These are phyloP conservation scores for Penicillium sp. DNA, from an alignment of 2,329 filamentous ascomycete genomes.

Conservation along the genomic window DNA sequence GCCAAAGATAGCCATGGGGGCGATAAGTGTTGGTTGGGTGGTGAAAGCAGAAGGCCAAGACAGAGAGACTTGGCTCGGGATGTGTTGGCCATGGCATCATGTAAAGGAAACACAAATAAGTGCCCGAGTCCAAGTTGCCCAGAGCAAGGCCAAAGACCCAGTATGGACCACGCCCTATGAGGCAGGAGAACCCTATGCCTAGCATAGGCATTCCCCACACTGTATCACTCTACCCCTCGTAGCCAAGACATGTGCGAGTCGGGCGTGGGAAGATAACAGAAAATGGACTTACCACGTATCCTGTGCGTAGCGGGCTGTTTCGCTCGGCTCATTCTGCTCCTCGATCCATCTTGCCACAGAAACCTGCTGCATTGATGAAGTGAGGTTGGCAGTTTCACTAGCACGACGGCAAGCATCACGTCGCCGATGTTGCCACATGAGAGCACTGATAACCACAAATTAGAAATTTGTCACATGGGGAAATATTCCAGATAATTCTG, in stretches of 20 bases:
- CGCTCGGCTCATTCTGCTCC: constrained; percentile 19
- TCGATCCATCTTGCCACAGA: constrained; percentile 31
- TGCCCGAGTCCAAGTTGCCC: background rate
- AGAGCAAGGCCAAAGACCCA: background rate
- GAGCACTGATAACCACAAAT: constrained; percentile 13
- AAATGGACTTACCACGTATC: constrained; percentile 28
- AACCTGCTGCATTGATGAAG: constrained; percentile 12
- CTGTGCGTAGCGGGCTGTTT: constrained; percentile 22
- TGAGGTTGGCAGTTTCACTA: background rate
- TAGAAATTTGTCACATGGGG: background rate
- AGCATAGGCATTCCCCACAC: constrained; percentile 19
- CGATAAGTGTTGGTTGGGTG: background rate
- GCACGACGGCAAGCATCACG: background rate
- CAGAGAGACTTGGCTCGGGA: background rate
- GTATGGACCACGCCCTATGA: background rate
- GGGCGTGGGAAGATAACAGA: constrained; percentile 2
- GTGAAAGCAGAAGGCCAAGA: background rate
- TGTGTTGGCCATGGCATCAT: background rate
- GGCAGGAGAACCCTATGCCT: constrained; percentile 8
- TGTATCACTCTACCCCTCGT: constrained; percentile 9
- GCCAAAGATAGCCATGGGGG: background rate
- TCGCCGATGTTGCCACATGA: constrained; percentile 27
- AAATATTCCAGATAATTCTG: constrained; percentile 15
- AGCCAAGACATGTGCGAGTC: constrained; percentile 5
- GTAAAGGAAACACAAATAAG: background rate